phyloP scores from a whole-genome alignment of 345 rosid species.

The Stellera chamaejasme region DNA sequence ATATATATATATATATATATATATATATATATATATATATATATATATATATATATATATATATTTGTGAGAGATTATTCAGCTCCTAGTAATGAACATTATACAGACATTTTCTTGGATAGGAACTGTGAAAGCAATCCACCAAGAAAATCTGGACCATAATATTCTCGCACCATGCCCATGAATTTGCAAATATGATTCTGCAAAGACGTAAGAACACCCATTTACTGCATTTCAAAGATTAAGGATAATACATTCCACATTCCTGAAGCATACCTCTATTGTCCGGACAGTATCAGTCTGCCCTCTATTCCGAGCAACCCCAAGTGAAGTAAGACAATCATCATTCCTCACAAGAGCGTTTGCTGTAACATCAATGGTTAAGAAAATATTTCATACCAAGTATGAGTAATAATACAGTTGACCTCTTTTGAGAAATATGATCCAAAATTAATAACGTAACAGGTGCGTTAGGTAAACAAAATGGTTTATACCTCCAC shows the following conservation, averaged over 20 bases:
- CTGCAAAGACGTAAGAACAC: conserved; percentile 15
- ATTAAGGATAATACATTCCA: neutral
- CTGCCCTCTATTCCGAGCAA: conserved; percentile 39
- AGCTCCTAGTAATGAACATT: neutral
- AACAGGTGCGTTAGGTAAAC: neutral
- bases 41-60: too few relatives aligned
- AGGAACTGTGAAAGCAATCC: conserved; percentile 33
- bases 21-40: too few relatives aligned
- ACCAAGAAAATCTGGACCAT: conserved; percentile 46
- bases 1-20: too few relatives aligned
- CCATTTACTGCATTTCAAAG: neutral
- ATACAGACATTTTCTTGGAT: conserved; percentile 37
- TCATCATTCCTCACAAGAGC: conserved; percentile 43
- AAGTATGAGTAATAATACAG: neutral
- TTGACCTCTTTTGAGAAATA: neutral
- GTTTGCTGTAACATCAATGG: conserved; percentile 32
- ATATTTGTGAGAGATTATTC: neutral
- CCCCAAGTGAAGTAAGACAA: conserved; percentile 41
- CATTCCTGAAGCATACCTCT: conserved; percentile 29
- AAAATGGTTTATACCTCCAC: conserved; percentile 23
- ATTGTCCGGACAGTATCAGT: conserved; percentile 31
- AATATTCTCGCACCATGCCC: conserved; percentile 43
- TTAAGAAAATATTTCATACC: conserved; percentile 7
- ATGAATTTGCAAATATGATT: conserved; percentile 38
- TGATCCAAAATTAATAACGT: neutral